Percentiles rank a stretch among this genome's conserved stretches.
phyloP scores from a whole-genome alignment of 768 basidiomycete species.

The Tricholoma furcatifolium region DNA sequence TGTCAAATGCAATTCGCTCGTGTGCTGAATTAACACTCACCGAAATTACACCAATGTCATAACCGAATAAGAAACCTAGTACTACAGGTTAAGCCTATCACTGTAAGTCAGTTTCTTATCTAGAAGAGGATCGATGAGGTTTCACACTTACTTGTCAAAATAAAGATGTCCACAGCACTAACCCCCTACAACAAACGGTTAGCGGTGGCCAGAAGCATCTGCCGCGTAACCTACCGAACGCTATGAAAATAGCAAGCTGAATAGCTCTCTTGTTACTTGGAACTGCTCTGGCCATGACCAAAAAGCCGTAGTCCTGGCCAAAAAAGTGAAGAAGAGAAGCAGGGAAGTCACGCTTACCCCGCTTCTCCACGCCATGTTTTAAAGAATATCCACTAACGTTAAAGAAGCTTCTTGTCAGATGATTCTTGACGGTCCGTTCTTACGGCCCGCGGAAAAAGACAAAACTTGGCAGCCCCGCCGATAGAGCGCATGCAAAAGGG shows the following conservation, averaged over 20 bases:
- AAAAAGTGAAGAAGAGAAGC: slow-evolving; percentile 21
- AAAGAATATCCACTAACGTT: slow-evolving; percentile 10
- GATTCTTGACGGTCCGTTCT: slow-evolving; percentile 18
- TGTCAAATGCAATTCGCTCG: not conserved
- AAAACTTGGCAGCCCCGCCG: not conserved
- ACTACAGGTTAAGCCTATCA: not conserved
- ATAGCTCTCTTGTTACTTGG: slow-evolving; percentile 66
- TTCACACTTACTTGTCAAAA: not conserved
- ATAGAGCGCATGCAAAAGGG: not conserved
- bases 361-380: slow-evolving; percentile 10
- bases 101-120: not conserved
- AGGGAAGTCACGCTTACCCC: slow-evolving; percentile 12
- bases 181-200: slow-evolving; percentile 16
- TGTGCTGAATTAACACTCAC: slow-evolving; percentile 30
- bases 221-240: slow-evolving; percentile 54
- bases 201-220: not conserved
- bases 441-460: slow-evolving; percentile 14
- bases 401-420: slow-evolving; percentile 15
- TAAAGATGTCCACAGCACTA: not conserved
- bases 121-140: not conserved
- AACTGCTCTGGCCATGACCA: slow-evolving; percentile 38
- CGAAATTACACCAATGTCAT: slow-evolving; percentile 78
- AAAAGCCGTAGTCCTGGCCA: slow-evolving; percentile 1
- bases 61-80: slow-evolving; percentile 67
- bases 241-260: slow-evolving; percentile 66